These are phyloP conservation scores for Starmera quercuum DNA, from an alignment of 805 yeast genomes.

Conservation along the genomic window DNA sequence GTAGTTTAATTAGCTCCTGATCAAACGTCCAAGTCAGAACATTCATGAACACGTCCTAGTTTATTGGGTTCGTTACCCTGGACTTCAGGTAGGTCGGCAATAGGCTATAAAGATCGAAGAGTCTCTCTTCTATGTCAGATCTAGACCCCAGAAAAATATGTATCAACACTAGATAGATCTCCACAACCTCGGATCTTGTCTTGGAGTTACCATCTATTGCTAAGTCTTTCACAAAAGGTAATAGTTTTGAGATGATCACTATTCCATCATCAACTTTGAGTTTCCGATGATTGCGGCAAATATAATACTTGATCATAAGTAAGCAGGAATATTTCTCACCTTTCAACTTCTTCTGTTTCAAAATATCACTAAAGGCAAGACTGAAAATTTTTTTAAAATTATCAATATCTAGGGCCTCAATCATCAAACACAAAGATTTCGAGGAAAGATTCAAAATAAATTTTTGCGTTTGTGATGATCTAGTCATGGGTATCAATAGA, in stretches of 20 bases:
- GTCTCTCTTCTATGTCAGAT: conserved; percentile 1
- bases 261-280: conserved; percentile 1
- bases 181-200: conserved; percentile 14
- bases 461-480: conserved; percentile 10
- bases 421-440: conserved; percentile 19
- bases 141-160: conserved; percentile 1
- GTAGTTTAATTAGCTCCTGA: no score
- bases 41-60: no score
- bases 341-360: conserved; percentile 9
- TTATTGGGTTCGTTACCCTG: no score
- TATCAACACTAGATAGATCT: conserved; percentile 10
- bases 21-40: no score
- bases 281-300: conserved; percentile 9
- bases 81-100: conserved; percentile 8
- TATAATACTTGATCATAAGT: conserved; percentile 15
- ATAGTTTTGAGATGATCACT: conserved; percentile 4
- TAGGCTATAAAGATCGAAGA: conserved; percentile 2
- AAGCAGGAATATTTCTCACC: conserved; percentile 18
- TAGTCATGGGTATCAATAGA: conserved; percentile 14
- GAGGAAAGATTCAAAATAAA: conserved; percentile 7
- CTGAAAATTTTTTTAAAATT: conserved; percentile 14
- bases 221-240: conserved; percentile 4
- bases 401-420: conserved; percentile 11
- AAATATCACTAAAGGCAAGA: conserved; percentile 6
- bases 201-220: conserved; percentile 13